Percentiles rank a stretch among this genome's conserved stretches.
Conservation (phyloP, 495 filamentous ascomycete genomes). For the Penicillium flavigenum region DNA sequence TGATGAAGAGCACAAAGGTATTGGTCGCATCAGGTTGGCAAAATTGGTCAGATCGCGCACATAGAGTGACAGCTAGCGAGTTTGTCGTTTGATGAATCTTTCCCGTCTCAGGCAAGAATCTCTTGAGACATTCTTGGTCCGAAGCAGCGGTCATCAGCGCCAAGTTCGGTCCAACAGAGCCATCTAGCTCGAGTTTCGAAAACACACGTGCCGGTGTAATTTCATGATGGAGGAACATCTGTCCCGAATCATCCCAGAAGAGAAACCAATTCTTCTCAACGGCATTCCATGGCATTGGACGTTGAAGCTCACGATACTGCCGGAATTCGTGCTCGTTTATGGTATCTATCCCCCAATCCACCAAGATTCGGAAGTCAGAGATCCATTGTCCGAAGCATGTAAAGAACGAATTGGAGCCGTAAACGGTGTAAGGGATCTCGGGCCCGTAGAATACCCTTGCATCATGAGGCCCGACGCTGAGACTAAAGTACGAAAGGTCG, state of each 20-base stretch:
- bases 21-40: constrained; percentile 44
- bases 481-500: constrained; percentile 30
- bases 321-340: constrained; percentile 30
- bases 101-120: constrained; percentile 38
- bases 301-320: constrained; percentile 44
- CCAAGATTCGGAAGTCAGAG: constrained; percentile 47
- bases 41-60: constrained; percentile 41
- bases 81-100: constrained; percentile 58
- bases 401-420: constrained; percentile 48
- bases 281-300: constrained; percentile 35
- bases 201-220: constrained; percentile 46
- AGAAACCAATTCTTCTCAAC: constrained; percentile 59
- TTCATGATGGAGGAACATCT: constrained; percentile 52
- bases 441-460: constrained; percentile 55
- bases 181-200: constrained; percentile 40
- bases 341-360: constrained; percentile 38
- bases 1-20: constrained; percentile 51
- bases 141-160: constrained; percentile 22
- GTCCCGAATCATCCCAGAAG: constrained; percentile 50
- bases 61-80: constrained; percentile 52
- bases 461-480: constrained; percentile 51
- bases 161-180: constrained; percentile 42
- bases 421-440: constrained; percentile 42
- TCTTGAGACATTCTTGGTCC: constrained; percentile 43
- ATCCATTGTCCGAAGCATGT: constrained; percentile 56